Conservation (phyloP, 305 asterid genomes). For the Fraxinus baroniana region DNA sequence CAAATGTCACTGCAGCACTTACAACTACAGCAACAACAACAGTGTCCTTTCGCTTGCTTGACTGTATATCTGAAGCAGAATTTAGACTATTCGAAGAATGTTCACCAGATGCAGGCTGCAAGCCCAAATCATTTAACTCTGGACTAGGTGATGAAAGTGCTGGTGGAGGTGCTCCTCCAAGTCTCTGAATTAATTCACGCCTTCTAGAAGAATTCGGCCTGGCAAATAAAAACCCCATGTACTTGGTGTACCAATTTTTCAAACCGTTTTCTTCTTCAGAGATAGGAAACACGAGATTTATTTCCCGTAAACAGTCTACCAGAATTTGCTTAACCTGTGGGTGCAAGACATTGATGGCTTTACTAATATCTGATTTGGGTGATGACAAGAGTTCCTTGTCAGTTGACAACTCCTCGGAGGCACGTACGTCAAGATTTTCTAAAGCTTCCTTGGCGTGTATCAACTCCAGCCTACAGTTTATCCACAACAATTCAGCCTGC, state of each 20-base stretch:
- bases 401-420: slow-evolving; percentile 18
- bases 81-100: slow-evolving; percentile 24
- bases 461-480: slow-evolving; percentile 40
- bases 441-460: slow-evolving; percentile 23
- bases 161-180: slow-evolving; percentile 55
- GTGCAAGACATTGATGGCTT: slow-evolving; percentile 1
- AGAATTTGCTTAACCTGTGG: slow-evolving; percentile 30
- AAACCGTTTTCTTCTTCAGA: slow-evolving; percentile 32
- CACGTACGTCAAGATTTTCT: slow-evolving; percentile 25
- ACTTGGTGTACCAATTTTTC: slow-evolving; percentile 29
- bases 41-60: slow-evolving; percentile 20
- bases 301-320: slow-evolving; percentile 36
- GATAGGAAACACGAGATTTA: slow-evolving; percentile 28
- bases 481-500: slow-evolving; percentile 44
- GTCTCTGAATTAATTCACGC: slow-evolving; percentile 32
- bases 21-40: slow-evolving; percentile 38
- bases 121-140: slow-evolving; percentile 39
- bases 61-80: slow-evolving; percentile 17
- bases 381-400: not conserved
- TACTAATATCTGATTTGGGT: not conserved
- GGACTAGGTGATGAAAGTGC: slow-evolving; percentile 48
- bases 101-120: slow-evolving; percentile 35
- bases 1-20: slow-evolving; percentile 30
- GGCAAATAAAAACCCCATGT: slow-evolving; percentile 27
- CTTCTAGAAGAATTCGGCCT: slow-evolving; percentile 31